Evolutionary conservation across 1,139 yeast genomes (phyloP).

Genomic region (Candida tropicalis): DNA sequence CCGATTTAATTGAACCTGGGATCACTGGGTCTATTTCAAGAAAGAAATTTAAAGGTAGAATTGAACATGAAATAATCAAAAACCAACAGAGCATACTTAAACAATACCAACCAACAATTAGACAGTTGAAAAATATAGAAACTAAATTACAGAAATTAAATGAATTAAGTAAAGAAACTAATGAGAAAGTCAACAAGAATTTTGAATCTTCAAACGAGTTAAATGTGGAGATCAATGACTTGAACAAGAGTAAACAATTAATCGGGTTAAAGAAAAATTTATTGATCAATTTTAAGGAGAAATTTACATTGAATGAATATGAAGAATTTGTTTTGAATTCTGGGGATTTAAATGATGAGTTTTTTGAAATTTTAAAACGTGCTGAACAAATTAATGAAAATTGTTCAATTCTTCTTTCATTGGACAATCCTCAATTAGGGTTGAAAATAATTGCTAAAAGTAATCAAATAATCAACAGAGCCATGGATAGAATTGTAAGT

Average conservation of each 20-base stretch:
- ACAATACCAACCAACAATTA: conserved; percentile 62
- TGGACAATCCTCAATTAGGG: conserved; percentile 75
- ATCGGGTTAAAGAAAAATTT: conserved; percentile 56
- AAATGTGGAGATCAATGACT: conserved; percentile 39
- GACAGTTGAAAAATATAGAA: conserved; percentile 47
- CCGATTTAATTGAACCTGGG: conserved; percentile 52
- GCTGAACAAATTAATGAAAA: conserved; percentile 66
- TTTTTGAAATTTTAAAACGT: conserved; percentile 61
- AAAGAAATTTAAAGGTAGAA: conserved; percentile 64
- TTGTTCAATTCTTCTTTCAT: conserved; percentile 67
- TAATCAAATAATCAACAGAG: conserved; percentile 51
- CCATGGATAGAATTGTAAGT: conserved; percentile 50
- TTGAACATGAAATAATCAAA: conserved; percentile 71
- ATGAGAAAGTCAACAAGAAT: conserved; percentile 36
- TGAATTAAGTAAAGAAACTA: conserved; percentile 30
- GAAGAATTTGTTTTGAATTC: conserved; percentile 61
- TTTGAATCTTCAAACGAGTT: conserved; percentile 24
- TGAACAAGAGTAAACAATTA: conserved; percentile 44
- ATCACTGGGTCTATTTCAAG: conserved; percentile 57
- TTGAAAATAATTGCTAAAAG: conserved; percentile 65
- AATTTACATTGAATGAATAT: conserved; percentile 69
- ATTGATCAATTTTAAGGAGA: conserved; percentile 58
- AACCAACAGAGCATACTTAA: conserved; percentile 60
- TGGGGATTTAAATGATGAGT: conserved; percentile 53
- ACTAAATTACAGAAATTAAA: conserved; percentile 45